phyloP scores from a whole-genome alignment of 768 basidiomycete species.

The Podaxis carcinomalis region DNA sequence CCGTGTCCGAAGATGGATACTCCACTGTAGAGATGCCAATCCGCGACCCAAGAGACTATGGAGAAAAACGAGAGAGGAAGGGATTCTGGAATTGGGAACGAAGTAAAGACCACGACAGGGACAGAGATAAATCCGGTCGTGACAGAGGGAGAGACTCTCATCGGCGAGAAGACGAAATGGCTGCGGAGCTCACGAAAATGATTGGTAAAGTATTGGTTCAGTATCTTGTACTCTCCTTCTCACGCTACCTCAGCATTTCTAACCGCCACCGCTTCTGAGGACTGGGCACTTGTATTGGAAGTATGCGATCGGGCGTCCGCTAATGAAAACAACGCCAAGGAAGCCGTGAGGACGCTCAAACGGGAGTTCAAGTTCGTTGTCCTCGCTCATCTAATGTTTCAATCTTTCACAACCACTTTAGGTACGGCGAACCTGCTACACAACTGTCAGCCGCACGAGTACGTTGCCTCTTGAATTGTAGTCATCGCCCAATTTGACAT shows the following conservation, averaged over 20 bases:
- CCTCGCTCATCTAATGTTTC: background rate
- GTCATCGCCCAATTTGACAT: constrained; percentile 3
- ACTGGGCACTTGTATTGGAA: constrained; percentile 78
- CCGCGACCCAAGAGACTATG: constrained; percentile 13
- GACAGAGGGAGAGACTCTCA: constrained; percentile 24
- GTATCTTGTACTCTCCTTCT: background rate
- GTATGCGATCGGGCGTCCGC: constrained; percentile 81
- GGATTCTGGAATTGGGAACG: constrained; percentile 48
- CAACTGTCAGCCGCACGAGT: constrained; percentile 77
- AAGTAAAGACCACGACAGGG: constrained; percentile 37
- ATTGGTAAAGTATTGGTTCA: constrained; percentile 43
- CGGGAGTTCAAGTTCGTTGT: constrained; percentile 74
- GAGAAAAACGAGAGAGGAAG: constrained; percentile 48
- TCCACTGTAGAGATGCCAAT: constrained; percentile 20
- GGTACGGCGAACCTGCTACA: constrained; percentile 71
- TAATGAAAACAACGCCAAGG: constrained; percentile 71
- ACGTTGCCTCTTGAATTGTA: constrained; percentile 20
- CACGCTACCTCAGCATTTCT: constrained; percentile 50
- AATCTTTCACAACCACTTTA: constrained; percentile 21
- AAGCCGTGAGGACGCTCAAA: constrained; percentile 77
- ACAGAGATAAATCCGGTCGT: constrained; percentile 26
- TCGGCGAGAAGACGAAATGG: constrained; percentile 39
- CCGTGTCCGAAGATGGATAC: constrained; percentile 28
- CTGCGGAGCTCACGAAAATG: constrained; percentile 61
- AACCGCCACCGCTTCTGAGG: constrained; percentile 75